Percentiles rank a stretch among this genome's conserved stretches.
phyloP scores from a whole-genome alignment of 2,329 filamentous ascomycete species.

The Aspergillus neoniger region DNA sequence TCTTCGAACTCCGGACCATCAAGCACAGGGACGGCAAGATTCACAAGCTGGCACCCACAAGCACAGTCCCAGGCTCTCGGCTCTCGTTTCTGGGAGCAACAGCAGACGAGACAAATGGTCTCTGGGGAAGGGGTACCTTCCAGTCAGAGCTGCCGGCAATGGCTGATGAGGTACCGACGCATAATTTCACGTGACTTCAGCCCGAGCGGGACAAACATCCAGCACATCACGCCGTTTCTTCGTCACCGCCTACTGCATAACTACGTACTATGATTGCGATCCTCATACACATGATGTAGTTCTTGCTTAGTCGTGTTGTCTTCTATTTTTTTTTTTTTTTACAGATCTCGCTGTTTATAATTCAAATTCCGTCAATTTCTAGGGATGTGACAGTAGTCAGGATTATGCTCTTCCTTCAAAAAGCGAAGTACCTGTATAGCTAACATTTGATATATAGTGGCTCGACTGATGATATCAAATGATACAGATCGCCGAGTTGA shows the following conservation, averaged over 20 bases:
- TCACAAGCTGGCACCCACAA: background rate
- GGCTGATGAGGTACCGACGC: slow-evolving; percentile 3
- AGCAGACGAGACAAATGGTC: slow-evolving; percentile 1
- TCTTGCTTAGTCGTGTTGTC: too few species aligned
- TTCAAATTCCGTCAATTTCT: too few species aligned
- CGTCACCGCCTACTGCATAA: background rate
- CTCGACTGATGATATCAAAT: too few species aligned
- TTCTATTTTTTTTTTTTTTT: too few species aligned
- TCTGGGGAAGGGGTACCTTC: background rate
- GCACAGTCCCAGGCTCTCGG: background rate
- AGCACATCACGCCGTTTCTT: background rate
- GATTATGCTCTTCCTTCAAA: too few species aligned
- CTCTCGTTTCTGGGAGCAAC: slow-evolving; percentile 1
- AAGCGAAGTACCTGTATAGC: too few species aligned
- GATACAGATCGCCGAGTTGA: too few species aligned
- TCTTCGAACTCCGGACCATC: slow-evolving; percentile 1
- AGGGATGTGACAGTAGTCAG: too few species aligned
- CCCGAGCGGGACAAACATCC: background rate
- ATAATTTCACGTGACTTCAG: slow-evolving; percentile 4
- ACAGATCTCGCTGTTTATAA: too few species aligned
- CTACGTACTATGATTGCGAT: too few species aligned
- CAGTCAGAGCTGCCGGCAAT: slow-evolving; percentile 5
- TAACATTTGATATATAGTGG: too few species aligned
- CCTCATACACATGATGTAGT: too few species aligned
- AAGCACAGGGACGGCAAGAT: background rate